Conservation (phyloP, 345 rosid genomes). For the Stellera chamaejasme region DNA sequence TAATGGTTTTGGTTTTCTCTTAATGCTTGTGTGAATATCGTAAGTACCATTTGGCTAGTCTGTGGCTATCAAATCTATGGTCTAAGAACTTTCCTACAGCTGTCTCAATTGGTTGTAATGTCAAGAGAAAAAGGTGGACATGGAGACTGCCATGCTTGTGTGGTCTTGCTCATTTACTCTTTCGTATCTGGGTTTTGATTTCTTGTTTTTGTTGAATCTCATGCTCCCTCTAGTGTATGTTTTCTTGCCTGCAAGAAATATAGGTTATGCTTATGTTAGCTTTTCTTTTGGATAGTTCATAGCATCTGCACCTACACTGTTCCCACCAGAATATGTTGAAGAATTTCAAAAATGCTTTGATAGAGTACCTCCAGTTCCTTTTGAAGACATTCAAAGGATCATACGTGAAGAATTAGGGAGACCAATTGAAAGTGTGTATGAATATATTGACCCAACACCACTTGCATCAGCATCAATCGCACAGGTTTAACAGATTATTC, state of each 20-base stretch:
- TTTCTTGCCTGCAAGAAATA: constrained; percentile 1
- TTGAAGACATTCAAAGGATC: constrained; percentile 60
- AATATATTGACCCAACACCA: constrained; percentile 80
- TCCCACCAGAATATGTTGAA: constrained; percentile 77
- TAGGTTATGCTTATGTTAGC: constrained; percentile 12
- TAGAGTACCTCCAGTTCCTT: constrained; percentile 78
- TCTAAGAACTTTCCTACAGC: too few species aligned
- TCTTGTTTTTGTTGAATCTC: constrained; percentile 2
- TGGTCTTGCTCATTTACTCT: not conserved
- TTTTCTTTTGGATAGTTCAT: constrained; percentile 48
- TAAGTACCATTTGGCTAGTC: too few species aligned
- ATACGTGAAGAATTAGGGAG: constrained; percentile 80
- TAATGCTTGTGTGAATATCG: too few species aligned
- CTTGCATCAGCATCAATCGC: constrained; percentile 98
- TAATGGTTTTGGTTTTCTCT: too few species aligned
- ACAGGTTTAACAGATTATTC: constrained; percentile 36
- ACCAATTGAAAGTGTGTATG: constrained; percentile 77
- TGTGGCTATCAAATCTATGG: too few species aligned
- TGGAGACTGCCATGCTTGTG: too few species aligned
- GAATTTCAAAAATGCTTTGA: constrained; percentile 97
- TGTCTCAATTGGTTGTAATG: too few species aligned
- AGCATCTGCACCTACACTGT: constrained; percentile 92
- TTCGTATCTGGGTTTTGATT: not conserved
- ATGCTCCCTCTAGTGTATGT: not conserved
- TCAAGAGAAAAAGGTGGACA: too few species aligned